Conservation (phyloP, 1,139 yeast genomes). For the Candida sojae region DNA sequence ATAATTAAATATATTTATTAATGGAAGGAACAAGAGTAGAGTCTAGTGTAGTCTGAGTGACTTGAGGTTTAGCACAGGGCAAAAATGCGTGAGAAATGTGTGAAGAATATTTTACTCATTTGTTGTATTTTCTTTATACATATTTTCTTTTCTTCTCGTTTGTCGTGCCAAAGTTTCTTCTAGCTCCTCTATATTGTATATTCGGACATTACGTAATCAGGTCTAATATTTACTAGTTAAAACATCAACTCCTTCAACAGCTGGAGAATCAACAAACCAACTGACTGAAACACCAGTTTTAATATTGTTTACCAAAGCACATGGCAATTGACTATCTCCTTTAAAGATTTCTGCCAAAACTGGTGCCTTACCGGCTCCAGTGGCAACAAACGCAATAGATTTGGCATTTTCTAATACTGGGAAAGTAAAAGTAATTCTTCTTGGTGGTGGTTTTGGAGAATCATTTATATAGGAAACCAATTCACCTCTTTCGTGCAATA, state of each 20-base stretch:
- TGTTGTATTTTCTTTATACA: not conserved
- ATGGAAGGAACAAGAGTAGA: no score
- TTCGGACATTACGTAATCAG: not conserved
- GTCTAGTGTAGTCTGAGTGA: no score
- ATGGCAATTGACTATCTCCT: conserved; percentile 60
- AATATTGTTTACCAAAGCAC: conserved; percentile 65
- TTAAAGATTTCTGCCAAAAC: conserved; percentile 70
- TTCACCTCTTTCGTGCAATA: conserved; percentile 41
- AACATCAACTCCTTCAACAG: conserved; percentile 64
- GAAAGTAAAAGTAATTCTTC: conserved; percentile 72
- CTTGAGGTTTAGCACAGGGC: no score
- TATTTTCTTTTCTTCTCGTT: not conserved
- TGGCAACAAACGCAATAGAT: conserved; percentile 80
- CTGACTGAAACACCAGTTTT: conserved; percentile 49
- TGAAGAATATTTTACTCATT: no score
- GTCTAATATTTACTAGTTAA: conserved; percentile 45
- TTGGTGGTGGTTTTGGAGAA: conserved; percentile 79
- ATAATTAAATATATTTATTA: not conserved
- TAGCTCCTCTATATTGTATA: not conserved
- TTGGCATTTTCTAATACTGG: conserved; percentile 58
- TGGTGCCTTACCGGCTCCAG: conserved; percentile 83
- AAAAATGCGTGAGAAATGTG: no score
- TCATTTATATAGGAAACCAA: conserved; percentile 50
- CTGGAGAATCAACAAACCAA: conserved; percentile 84
- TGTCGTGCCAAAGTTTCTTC: not conserved